A percentile compares a stretch with the other conserved stretches of the same genome.
phyloP scores from a whole-genome alignment of 225 moss, liverwort and hornwort genomes.

The Straminergon stramineum region DNA sequence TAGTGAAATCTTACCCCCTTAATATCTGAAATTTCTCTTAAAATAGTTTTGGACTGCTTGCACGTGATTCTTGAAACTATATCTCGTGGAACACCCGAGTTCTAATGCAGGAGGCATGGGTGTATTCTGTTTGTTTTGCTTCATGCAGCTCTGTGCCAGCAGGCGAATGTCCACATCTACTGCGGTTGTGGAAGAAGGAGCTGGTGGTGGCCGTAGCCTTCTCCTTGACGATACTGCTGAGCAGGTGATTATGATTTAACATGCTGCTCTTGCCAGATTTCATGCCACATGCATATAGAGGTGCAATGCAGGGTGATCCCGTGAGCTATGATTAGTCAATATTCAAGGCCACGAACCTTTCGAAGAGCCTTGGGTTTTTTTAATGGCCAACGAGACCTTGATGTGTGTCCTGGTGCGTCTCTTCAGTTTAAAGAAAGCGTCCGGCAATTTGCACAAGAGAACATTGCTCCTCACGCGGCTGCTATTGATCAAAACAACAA shows the following conservation, averaged over 20 bases:
- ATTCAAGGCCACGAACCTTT: background rate
- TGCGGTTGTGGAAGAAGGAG: slow-evolving; percentile 64
- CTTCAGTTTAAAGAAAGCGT: slow-evolving; percentile 89
- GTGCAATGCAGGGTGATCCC: background rate
- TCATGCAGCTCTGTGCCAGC: slow-evolving; percentile 34
- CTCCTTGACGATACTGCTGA: slow-evolving; percentile 55
- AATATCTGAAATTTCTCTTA: background rate
- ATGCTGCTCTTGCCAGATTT: background rate
- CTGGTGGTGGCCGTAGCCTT: slow-evolving; percentile 42
- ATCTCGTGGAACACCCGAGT: background rate
- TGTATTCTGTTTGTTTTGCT: background rate
- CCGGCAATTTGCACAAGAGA: slow-evolving; percentile 81
- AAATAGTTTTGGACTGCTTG: background rate
- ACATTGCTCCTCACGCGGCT: slow-evolving; percentile 93
- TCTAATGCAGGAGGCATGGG: background rate
- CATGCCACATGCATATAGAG: background rate
- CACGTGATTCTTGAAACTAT: background rate
- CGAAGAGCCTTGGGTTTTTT: background rate
- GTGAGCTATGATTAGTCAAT: background rate
- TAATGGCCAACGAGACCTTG: background rate
- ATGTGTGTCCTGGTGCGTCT: background rate
- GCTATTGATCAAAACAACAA: slow-evolving; percentile 76
- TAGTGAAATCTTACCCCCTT: background rate
- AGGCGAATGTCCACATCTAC: slow-evolving; percentile 52
- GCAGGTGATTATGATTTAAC: slow-evolving; percentile 15